phyloP scores from a whole-genome alignment of 1,139 yeast species.

The Sugiyamaella castrensis region DNA sequence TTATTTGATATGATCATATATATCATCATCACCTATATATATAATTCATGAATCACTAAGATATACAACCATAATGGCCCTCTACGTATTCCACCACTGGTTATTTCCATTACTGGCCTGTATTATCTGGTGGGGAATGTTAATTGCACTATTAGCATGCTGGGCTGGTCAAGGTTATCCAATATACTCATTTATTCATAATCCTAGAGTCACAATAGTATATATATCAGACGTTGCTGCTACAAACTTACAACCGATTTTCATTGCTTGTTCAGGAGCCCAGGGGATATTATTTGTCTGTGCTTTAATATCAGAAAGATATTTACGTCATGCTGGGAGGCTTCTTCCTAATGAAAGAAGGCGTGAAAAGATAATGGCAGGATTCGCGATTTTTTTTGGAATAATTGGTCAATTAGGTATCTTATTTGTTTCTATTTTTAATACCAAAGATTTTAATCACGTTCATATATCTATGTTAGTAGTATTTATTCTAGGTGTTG shows the following conservation, averaged over 20 bases:
- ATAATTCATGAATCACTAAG: no score
- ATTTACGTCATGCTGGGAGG: slow-evolving; percentile 51
- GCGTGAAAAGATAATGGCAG: slow-evolving; percentile 50
- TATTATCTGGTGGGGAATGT: slow-evolving; percentile 74
- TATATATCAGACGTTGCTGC: slow-evolving; percentile 87
- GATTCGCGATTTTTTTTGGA: slow-evolving; percentile 52
- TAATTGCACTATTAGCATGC: slow-evolving; percentile 60
- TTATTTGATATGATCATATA: no score
- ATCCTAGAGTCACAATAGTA: slow-evolving; percentile 49
- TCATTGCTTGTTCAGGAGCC: slow-evolving; percentile 73
- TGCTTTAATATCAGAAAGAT: slow-evolving; percentile 58
- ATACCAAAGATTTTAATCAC: slow-evolving; percentile 54
- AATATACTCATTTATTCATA: slow-evolving; percentile 54
- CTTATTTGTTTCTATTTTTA: slow-evolving; percentile 69
- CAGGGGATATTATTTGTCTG: slow-evolving; percentile 76
- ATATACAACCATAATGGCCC: no score
- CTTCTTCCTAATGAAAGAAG: slow-evolving; percentile 53
- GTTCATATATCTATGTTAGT: slow-evolving; percentile 72
- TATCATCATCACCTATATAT: no score
- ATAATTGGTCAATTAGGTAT: slow-evolving; percentile 74
- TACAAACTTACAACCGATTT: slow-evolving; percentile 75
- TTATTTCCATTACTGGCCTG: slow-evolving; percentile 55
- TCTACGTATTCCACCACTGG: slow-evolving; percentile 31
- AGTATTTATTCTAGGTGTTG: slow-evolving; percentile 68
- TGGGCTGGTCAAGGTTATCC: slow-evolving; percentile 86